These are phyloP conservation scores for Pterocarpus macrocarpus DNA, from an alignment of 306 rosid genomes.

Conservation along the genomic window DNA sequence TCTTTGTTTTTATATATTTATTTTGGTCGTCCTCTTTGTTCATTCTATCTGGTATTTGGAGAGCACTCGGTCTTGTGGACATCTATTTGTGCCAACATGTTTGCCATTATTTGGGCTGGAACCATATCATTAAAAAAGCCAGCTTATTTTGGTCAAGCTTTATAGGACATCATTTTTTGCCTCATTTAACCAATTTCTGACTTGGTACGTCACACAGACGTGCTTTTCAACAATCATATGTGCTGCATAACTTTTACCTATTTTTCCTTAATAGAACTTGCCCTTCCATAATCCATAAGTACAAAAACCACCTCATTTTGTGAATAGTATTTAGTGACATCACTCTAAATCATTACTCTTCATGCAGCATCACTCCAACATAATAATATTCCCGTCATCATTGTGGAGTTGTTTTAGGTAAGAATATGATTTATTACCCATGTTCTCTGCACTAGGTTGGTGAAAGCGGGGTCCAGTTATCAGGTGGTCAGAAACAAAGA, in stretches of 20 bases:
- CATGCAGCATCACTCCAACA: background rate
- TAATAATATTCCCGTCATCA: background rate
- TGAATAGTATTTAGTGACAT: background rate
- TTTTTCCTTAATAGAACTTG: background rate
- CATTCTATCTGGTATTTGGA: too few species aligned
- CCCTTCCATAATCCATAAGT: background rate
- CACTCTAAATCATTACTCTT: background rate
- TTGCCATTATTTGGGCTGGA: too few species aligned
- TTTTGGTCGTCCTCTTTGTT: too few species aligned
- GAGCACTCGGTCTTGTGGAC: too few species aligned
- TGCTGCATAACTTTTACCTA: background rate
- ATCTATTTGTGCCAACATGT: too few species aligned
- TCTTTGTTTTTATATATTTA: too few species aligned
- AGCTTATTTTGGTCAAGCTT: too few species aligned
- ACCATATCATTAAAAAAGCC: too few species aligned
- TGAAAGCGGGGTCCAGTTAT: conserved; percentile 82
- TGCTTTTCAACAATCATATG: background rate
- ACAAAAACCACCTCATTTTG: background rate
- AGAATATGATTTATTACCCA: conserved; percentile 7
- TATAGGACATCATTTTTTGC: too few species aligned
- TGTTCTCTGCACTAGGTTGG: conserved; percentile 62
- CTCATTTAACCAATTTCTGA: too few species aligned
- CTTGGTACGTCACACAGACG: too few species aligned
- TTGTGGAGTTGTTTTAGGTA: background rate
- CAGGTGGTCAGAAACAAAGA: conserved; percentile 93